A percentile compares a stretch with the other conserved stretches of the same genome.
Conservation (phyloP, 768 basidiomycete species). For the Boletus sp. region DNA sequence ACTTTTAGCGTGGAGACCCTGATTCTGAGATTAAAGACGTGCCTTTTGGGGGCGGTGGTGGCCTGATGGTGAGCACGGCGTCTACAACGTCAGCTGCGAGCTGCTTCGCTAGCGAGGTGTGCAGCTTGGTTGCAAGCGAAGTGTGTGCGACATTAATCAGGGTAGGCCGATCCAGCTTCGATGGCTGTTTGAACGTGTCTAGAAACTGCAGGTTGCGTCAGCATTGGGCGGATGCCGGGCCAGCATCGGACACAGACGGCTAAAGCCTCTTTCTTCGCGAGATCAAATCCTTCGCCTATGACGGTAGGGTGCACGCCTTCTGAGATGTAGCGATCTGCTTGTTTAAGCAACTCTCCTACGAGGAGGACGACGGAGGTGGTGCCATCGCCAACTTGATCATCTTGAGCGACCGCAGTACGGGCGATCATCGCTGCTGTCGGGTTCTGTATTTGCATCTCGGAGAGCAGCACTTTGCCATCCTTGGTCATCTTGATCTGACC, state of each 20-base stretch:
- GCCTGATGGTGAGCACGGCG: slow-evolving; percentile 86
- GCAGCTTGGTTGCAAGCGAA: slow-evolving; percentile 93
- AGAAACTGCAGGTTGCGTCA: slow-evolving; percentile 65
- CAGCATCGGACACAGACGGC: slow-evolving; percentile 49
- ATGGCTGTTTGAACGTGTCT: slow-evolving; percentile 79
- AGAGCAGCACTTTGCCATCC: slow-evolving; percentile 96
- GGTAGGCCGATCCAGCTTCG: slow-evolving; percentile 81
- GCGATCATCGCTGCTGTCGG: slow-evolving; percentile 99
- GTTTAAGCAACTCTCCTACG: slow-evolving; percentile 93
- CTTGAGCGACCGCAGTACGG: slow-evolving; percentile 95
- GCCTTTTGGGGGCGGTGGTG: slow-evolving; percentile 62
- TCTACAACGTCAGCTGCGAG: slow-evolving; percentile 93
- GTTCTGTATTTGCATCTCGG: slow-evolving; percentile 99
- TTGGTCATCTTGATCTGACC: slow-evolving; percentile 99
- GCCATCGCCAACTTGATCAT: slow-evolving; percentile 98
- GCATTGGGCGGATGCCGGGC: slow-evolving; percentile 10
- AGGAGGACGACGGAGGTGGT: slow-evolving; percentile 96
- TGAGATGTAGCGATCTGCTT: slow-evolving; percentile 95
- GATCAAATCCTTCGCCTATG: slow-evolving; percentile 91
- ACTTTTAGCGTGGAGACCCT: slow-evolving; percentile 30
- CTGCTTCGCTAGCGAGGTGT: slow-evolving; percentile 73
- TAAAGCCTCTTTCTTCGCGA: slow-evolving; percentile 95
- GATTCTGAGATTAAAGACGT: slow-evolving; percentile 20
- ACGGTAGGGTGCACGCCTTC: slow-evolving; percentile 99
- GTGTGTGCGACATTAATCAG: slow-evolving; percentile 92